Evolutionary conservation across 257 asterid species (phyloP), one percentile per base, ranked within the genome.

Genomic region (Parsonsia alboflavescens): DNA sequence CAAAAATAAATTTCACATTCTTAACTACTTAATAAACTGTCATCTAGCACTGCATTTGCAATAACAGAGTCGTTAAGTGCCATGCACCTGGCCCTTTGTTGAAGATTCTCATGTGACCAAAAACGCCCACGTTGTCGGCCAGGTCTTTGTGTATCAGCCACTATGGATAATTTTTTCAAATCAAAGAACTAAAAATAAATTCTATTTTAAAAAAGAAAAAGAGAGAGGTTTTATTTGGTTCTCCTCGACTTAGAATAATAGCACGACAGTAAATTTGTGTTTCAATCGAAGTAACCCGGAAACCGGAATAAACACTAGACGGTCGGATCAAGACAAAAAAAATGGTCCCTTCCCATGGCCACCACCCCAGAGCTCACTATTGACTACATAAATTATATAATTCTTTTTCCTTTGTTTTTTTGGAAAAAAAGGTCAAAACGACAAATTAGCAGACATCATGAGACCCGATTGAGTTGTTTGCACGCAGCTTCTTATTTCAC

Each of bases 251-350:
- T 21, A 6, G 44, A n/a, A 45, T n/a, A n/a, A n/a, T n/a, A n/a
- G n/a, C n/a, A n/a, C n/a, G n/a, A n/a, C n/a, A n/a, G n/a, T n/a
- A n/a, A n/a, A n/a, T n/a, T n/a, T 15, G 42, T 46, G 45, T 62
- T 33, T 22, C 5, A 8, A 33, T 1, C 53, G 87, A 87, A 85
- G 83, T 73, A 76, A 15, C 89, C 22, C 26, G 78, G 89, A 85
- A 84, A 77, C 66, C 10, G 79, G 44, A 59, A 33, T 33, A 33
- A 33, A 33, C 39, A 33, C 1, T 33, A 33, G 3, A 1, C 39
- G 3, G 1, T 3, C 39, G 39, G 39, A 33, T 33, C 39, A 33
- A 33, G 39, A 33, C 39, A 33, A 54, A 59, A 24, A 46, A 6
- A 4, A 21, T 15, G 36, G 46, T 21, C 13, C n/a, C n/a, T n/a